These are phyloP conservation scores for Phytophthora constricta DNA, from an alignment of 352 stramenopile species.

Conservation along the genomic window DNA sequence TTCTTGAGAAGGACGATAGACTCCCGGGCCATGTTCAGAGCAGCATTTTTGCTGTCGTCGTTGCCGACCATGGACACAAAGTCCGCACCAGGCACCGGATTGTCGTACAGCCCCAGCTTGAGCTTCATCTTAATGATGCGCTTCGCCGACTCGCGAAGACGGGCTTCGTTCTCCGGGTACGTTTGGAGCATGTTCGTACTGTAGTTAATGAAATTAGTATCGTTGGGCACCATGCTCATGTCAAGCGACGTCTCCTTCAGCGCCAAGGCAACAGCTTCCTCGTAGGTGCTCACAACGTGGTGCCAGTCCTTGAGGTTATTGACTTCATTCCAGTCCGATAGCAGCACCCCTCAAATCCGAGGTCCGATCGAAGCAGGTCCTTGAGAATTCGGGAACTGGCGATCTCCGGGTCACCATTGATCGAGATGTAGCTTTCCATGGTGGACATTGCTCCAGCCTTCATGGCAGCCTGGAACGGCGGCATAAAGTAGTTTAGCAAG, in stretches of 20 bases:
- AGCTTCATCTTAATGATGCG: conserved; percentile 82
- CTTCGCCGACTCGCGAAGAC: conserved; percentile 60
- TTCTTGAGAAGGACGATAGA: conserved; percentile 88
- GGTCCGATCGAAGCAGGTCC: conserved; percentile 79
- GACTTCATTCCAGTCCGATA: conserved; percentile 94
- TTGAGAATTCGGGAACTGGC: conserved; percentile 79
- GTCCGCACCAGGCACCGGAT: conserved; percentile 51
- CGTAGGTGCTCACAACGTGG: conserved; percentile 48
- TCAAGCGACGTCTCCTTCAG: conserved; percentile 83
- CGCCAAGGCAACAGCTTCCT: conserved; percentile 70
- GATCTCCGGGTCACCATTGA: conserved; percentile 91
- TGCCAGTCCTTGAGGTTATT: conserved; percentile 81
- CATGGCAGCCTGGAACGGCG: conserved; percentile 77
- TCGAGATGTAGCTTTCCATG: conserved; percentile 95
- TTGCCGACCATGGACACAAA: conserved; percentile 51
- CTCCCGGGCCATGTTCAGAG: conserved; percentile 73
- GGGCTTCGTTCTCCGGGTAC: conserved; percentile 37
- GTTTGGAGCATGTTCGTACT: conserved; percentile 50
- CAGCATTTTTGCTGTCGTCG: conserved; percentile 47
- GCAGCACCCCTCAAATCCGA: conserved; percentile 87
- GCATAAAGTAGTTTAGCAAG: conserved; percentile 84
- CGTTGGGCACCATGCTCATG: conserved; percentile 89
- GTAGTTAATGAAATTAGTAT: conserved; percentile 57
- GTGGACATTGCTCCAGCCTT: conserved; percentile 76
- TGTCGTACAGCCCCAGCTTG: conserved; percentile 75